phyloP scores from a whole-genome alignment of 306 rosid species.

The Begonia fuchsioides region DNA sequence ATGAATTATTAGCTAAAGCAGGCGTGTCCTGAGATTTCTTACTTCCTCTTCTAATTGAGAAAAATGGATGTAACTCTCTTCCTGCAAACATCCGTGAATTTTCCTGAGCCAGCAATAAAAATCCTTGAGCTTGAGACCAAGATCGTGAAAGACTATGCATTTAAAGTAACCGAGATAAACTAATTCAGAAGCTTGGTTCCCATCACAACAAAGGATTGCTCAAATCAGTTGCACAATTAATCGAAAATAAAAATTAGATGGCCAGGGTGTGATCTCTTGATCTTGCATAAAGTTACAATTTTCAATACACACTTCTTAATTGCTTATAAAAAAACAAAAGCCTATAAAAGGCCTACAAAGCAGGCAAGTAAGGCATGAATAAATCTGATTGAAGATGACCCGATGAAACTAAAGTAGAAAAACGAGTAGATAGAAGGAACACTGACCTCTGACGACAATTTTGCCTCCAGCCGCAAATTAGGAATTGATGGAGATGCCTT shows the following conservation, averaged over 20 bases:
- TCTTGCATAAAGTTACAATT: too few relatives aligned
- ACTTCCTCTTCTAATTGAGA: conserved; percentile 29
- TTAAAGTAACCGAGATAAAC: not conserved
- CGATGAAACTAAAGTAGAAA: not conserved
- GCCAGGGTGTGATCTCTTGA: too few relatives aligned
- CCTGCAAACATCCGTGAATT: conserved; percentile 58
- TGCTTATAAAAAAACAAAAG: too few relatives aligned
- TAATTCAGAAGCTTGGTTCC: too few relatives aligned
- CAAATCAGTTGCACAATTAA: too few relatives aligned
- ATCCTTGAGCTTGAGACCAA: conserved; percentile 5
- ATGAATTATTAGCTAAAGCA: conserved; percentile 15
- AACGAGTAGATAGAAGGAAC: not conserved
- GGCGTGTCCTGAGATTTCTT: conserved; percentile 26
- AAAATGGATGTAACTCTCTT: conserved; percentile 56
- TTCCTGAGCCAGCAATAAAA: conserved; percentile 34
- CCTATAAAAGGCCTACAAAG: not conserved
- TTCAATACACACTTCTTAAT: too few relatives aligned
- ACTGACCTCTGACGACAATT: conserved; percentile 51
- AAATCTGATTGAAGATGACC: not conserved
- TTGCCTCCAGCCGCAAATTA: conserved; percentile 52
- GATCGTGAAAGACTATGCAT: not conserved
- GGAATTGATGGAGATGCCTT: conserved; percentile 22
- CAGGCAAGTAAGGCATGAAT: not conserved
- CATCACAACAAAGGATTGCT: too few relatives aligned
- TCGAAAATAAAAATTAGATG: too few relatives aligned